Evolutionary conservation across 2,329 filamentous ascomycete genomes (phyloP), one percentile per base, ranked within the genome.

Genomic region (Raffaelea arxii): DNA sequence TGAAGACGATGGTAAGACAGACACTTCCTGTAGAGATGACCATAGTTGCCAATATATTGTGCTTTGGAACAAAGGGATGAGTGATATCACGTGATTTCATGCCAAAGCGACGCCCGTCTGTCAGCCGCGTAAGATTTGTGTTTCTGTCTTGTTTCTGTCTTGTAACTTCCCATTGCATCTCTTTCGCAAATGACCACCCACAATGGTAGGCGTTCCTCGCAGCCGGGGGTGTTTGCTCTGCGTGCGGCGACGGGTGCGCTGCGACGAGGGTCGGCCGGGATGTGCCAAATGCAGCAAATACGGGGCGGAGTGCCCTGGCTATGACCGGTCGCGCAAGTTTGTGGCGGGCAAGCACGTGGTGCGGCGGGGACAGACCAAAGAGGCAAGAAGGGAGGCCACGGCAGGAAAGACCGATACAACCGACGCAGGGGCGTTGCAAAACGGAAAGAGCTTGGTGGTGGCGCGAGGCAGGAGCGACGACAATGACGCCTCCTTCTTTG

Each of bases 221-320:
- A 66, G 60, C 51, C 63, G 56, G n/a, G 57, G 56, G 51, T 69
- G 67, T 53, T 58, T 59, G 46, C 57, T 67, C 35, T 68, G 66
- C 55, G 60, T 64, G 48, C 64, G 61, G 55, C 60, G 66, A 46
- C 62, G 62, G 41, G 61, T 68, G 48, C 65, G 70, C 59, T 74
- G 71, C 50, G 70, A 74, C 53, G 63, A 71, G 55, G 57, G 51
- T 21, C 62, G 60, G 11, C 70, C 70, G 11, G 58, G 55, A 45
- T 68, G 66, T 46, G 57, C 55, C 22, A 69, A 48, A 44, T 69
- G 66, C 53, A 49, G 55, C 45, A 64, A 58, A 44, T 67, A 67
- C 48, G 63, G 64, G 30, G 59, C 55, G 21, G 54, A 56, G 7
- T 69, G 64, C 46, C 63, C 65, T 6, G 66, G 65, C n/a, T 69